Base-by-base conservation (phyloP, 2,329 filamentous ascomycete species). In the Penicillium sp. region DNA sequence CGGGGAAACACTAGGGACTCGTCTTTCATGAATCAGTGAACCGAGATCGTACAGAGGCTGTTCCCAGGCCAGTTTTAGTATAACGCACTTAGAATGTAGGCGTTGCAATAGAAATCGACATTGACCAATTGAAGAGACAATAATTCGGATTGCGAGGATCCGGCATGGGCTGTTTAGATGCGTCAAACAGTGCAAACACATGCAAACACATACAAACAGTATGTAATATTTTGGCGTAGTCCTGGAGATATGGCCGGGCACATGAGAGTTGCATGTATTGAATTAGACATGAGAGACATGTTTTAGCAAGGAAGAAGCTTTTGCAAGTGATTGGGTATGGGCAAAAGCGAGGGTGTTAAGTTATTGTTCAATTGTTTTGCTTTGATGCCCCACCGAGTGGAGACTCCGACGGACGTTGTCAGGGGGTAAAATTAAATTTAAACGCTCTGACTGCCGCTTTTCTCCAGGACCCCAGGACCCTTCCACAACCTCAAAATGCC, bases 81-180 rank as follows among this genome's bases (percentile, higher is more conserved):
- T 23, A 23, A 23, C 5, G 23, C 23, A 23, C 23, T 23, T 23
- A 23, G 5, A 5, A 23, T 23, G 23, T 23, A n/a, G n/a, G n/a
- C n/a, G n/a, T n/a, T n/a, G n/a, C n/a, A n/a, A n/a, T n/a, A n/a
- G n/a, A n/a, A n/a, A n/a, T n/a, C n/a, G 13, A 7, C 29, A 14
- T 42, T 19, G 32, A 27, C 58, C 61, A 64, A 61, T 61, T 7
- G 50, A 27, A 34, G 23, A 6, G 5, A 14, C n/a, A 34, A 39
- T 38, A 51, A 59, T 53, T 60, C 61, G 61, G 61, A 54, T 55
- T 61, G 55, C 4, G 27, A 39, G 45, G 49, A 61, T 64, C 61
- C 61, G 61, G 50, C 35, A 64, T 64, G 61, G 61, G 57, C 57
- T 64, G 61, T 59, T 49, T 16, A 16, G 19, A 48, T 44, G 18